Conservation (phyloP, 2,329 filamentous ascomycete species). For the Penicillium sp. region DNA sequence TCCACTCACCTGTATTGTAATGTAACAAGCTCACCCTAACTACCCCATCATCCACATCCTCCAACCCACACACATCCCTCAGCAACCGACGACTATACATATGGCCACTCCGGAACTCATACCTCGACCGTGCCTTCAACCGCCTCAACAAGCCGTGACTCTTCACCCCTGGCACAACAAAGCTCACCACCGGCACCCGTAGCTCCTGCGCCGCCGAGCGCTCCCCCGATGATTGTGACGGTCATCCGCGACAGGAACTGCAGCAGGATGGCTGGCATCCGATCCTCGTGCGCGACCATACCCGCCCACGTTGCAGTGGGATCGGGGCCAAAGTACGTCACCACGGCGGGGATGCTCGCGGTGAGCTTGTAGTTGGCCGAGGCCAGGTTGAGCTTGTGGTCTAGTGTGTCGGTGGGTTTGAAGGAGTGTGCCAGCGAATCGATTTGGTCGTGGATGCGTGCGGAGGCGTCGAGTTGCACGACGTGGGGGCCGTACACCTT, state of each 20-base stretch:
- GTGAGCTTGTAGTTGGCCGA: slow-evolving; percentile 71
- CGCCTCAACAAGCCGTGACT: slow-evolving; percentile 62
- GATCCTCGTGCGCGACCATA: slow-evolving; percentile 62
- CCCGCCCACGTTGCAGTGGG: slow-evolving; percentile 49
- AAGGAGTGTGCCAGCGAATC: slow-evolving; percentile 68
- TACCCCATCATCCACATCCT: slow-evolving; percentile 62
- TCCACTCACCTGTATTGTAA: slow-evolving; percentile 66
- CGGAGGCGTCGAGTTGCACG: slow-evolving; percentile 67
- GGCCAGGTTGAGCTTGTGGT: slow-evolving; percentile 69
- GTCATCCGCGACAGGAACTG: slow-evolving; percentile 56
- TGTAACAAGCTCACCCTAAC: slow-evolving; percentile 72
- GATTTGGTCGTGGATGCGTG: slow-evolving; percentile 58
- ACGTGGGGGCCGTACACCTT: slow-evolving; percentile 80
- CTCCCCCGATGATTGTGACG: slow-evolving; percentile 64
- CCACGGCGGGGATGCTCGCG: slow-evolving; percentile 62
- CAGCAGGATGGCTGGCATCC: slow-evolving; percentile 61
- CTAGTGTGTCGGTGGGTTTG: slow-evolving; percentile 60
- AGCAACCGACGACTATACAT: slow-evolving; percentile 69
- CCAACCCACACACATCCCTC: slow-evolving; percentile 60
- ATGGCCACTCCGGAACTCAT: slow-evolving; percentile 67
- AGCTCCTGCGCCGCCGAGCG: slow-evolving; percentile 49
- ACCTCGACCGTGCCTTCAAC: slow-evolving; percentile 63
- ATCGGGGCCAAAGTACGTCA: slow-evolving; percentile 59
- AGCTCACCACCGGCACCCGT: slow-evolving; percentile 69
- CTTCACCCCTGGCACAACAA: slow-evolving; percentile 59